Evolutionary conservation across 2,329 filamentous ascomycete species (phyloP), one percentile per base, ranked within the genome.

Genomic region (Fusarium cyanostomum): DNA sequence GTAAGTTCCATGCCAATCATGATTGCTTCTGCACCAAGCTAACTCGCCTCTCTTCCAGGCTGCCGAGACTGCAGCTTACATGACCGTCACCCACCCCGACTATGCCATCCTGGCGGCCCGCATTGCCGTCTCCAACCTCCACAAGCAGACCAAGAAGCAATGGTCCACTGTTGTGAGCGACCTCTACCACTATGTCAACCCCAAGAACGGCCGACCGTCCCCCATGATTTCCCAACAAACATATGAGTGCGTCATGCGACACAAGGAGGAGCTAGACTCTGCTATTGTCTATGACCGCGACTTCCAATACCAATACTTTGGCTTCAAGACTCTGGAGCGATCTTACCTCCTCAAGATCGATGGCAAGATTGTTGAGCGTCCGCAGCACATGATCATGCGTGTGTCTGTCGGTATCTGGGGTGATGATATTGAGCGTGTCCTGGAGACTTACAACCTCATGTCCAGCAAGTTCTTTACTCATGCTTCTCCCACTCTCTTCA

Each of bases 71-170:
- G 95, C 95, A 72, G 95, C 95, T 56, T 99, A 99, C 84, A 99
- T 99, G 95, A 99, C 95, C 61, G 94, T 97, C 71, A 99, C 94
- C 64, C 95, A 99, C 79, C 95, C 95, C 73, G 95, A 99, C 82
- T 99, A 99, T 78, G 95, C 95, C 77, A 96, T 98, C 76, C 92
- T 99, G 58, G 95, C 95, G 67, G 95, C 95, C 68, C 94, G 95
- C 81, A 98, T 99, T 75, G 95, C 95, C 71, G 95, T 99, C 52
- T 99, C 95, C 74, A 99, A 99, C 83, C 90, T 99, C 59, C 95
- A 99, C 89, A 99, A 99, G 83, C 95, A 99, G 86, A 99, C 95
- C 67, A 98, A 98, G 87, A 99, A 99, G 86, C 94, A 98, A 77
- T 99, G 96, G 84, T 98, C 95, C n/a, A 84, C 92, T 45, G 95